phyloP scores from a whole-genome alignment of 305 asterid genomes.

The Caryopteris hybrid region DNA sequence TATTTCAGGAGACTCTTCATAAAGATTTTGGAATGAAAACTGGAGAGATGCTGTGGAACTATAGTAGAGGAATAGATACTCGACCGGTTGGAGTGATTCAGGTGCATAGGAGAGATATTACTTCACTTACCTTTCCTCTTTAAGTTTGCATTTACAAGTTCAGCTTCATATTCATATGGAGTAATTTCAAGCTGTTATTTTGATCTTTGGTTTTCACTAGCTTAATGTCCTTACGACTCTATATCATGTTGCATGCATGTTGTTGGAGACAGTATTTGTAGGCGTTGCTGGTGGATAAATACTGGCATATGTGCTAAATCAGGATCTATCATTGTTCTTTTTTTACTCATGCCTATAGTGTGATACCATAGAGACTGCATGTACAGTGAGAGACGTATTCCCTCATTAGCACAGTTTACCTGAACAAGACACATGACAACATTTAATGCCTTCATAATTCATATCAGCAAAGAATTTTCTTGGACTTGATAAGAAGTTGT shows the following conservation, averaged over 20 bases:
- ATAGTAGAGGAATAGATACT: constrained; percentile 81
- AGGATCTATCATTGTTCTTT: background rate
- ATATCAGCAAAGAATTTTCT: background rate
- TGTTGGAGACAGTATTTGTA: background rate
- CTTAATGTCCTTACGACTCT: background rate
- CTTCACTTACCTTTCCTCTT: constrained; percentile 7
- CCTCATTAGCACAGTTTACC: no score
- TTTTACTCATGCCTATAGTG: background rate
- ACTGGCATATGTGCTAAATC: background rate
- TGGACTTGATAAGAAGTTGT: background rate
- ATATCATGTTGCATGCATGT: background rate
- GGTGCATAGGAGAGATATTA: constrained; percentile 31
- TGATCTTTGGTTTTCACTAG: constrained; percentile 4
- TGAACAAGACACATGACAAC: background rate
- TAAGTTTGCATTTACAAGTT: background rate
- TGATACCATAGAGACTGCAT: background rate
- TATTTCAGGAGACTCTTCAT: constrained; percentile 83
- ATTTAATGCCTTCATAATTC: background rate
- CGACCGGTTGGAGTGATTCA: constrained; percentile 70
- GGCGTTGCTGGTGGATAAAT: constrained; percentile 2
- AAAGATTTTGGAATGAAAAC: constrained; percentile 86
- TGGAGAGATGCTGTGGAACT: constrained; percentile 96
- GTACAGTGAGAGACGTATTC: background rate
- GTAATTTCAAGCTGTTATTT: background rate
- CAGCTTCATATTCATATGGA: constrained; percentile 1